Evolutionary conservation across 164 flowering plant genomes (phyloP).

Genomic region (Euptelea pleiosperma): DNA sequence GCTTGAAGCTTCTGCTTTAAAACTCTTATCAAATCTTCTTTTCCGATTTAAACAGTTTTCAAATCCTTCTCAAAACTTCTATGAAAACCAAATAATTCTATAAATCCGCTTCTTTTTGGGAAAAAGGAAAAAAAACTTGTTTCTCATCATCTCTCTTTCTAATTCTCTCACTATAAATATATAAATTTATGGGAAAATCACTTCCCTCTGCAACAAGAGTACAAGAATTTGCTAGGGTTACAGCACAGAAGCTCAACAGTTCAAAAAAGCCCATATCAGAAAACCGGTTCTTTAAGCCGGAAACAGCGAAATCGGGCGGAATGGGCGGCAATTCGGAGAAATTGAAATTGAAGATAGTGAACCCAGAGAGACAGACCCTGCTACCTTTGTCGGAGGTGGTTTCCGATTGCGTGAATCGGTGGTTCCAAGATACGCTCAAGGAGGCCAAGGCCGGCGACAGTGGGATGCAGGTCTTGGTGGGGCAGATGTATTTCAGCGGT

Average conservation of each 20-base stretch:
- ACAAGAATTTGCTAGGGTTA: slow-evolving; percentile 13
- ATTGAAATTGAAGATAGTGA: slow-evolving; percentile 17
- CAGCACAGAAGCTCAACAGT: slow-evolving; percentile 4
- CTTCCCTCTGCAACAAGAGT: slow-evolving; percentile 15
- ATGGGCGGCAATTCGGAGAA: not conserved
- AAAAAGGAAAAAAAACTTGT: too few relatives aligned
- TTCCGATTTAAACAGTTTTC: too few relatives aligned
- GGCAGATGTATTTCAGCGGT: slow-evolving; percentile 85
- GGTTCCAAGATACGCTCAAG: slow-evolving; percentile 81
- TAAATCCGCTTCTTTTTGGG: too few relatives aligned
- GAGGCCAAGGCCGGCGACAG: slow-evolving; percentile 81
- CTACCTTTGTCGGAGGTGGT: slow-evolving; percentile 66
- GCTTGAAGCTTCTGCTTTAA: too few relatives aligned
- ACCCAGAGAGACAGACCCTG: slow-evolving; percentile 18
- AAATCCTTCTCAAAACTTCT: too few relatives aligned
- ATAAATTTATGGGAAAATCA: slow-evolving; percentile 41
- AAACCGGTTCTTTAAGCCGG: slow-evolving; percentile 3
- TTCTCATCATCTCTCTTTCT: too few relatives aligned
- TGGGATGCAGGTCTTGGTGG: slow-evolving; percentile 80
- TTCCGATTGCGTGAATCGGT: slow-evolving; percentile 60
- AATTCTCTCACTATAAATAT: too few relatives aligned
- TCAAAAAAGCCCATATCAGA: slow-evolving; percentile 10
- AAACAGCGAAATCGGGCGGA: slow-evolving; percentile 7
- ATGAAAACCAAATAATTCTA: too few relatives aligned
- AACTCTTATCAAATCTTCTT: too few relatives aligned